These are phyloP conservation scores for Teratosphaeriaceae sp. DNA, from an alignment of 2,329 filamentous ascomycete genomes.

Conservation along the genomic window DNA sequence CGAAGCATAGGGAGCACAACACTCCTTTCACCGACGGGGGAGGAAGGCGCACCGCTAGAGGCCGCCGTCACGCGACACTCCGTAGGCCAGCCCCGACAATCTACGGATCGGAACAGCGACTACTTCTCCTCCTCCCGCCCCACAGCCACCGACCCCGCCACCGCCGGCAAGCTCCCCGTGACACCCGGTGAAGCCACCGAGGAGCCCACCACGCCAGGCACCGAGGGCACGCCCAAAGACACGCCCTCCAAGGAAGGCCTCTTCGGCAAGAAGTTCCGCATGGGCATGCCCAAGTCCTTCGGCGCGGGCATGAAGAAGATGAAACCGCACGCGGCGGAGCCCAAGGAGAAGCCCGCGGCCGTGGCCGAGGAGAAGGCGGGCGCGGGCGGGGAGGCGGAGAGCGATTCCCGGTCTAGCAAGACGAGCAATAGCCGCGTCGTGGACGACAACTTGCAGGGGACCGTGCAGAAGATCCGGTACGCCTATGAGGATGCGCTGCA, in stretches of 20 bases:
- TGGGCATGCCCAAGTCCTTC: slow-evolving; percentile 62
- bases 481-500: slow-evolving; percentile 64
- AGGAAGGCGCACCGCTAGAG: slow-evolving; percentile 44
- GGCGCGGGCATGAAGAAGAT: slow-evolving; percentile 75
- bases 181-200: slow-evolving; percentile 27
- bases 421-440: slow-evolving; percentile 61
- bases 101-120: slow-evolving; percentile 57
- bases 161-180: slow-evolving; percentile 21
- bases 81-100: slow-evolving; percentile 43
- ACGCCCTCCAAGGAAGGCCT: slow-evolving; percentile 43
- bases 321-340: too few relatives aligned
- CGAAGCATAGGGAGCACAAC: slow-evolving; percentile 22
- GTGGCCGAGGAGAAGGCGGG: slow-evolving; percentile 77
- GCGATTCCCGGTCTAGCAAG: slow-evolving; percentile 51
- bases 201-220: slow-evolving; percentile 31
- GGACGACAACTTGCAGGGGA: slow-evolving; percentile 67
- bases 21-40: slow-evolving; percentile 31
- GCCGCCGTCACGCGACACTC: slow-evolving; percentile 51
- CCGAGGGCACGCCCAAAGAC: slow-evolving; percentile 53
- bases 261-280: slow-evolving; percentile 79
- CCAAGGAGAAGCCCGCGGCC: slow-evolving; percentile 63
- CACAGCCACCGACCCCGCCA: slow-evolving; percentile 36
- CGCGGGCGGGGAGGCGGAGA: slow-evolving; percentile 42
- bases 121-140: slow-evolving; percentile 65
- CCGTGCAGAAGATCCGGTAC: slow-evolving; percentile 64